phyloP scores from a whole-genome alignment of 306 rosid genomes.

The Cyamopsis tetragonoloba region DNA sequence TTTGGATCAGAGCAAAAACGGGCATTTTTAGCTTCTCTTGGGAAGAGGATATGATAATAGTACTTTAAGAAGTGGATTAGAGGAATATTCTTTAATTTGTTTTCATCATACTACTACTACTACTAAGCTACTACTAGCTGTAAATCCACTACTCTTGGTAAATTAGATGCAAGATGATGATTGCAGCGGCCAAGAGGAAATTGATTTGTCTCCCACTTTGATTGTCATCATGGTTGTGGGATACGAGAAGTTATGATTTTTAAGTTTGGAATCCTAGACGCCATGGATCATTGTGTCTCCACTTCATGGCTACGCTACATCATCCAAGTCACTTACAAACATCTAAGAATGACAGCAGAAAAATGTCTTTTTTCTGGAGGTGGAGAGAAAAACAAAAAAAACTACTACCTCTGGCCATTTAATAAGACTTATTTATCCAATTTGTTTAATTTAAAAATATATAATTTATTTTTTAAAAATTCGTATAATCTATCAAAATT shows the following conservation, averaged over 20 bases:
- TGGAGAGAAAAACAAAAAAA: too few species aligned
- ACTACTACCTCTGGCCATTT: too few species aligned
- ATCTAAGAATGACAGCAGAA: constrained; percentile 5
- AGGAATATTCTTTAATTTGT: background rate
- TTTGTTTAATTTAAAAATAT: too few species aligned
- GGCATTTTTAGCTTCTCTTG: constrained; percentile 2
- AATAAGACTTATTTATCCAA: too few species aligned
- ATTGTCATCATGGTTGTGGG: constrained; percentile 31
- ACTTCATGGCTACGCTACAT: background rate
- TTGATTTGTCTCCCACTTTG: constrained; percentile 48
- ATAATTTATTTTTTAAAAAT: too few species aligned
- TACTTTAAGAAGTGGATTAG: too few species aligned
- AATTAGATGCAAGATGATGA: constrained; percentile 41
- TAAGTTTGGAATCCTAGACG: constrained; percentile 47
- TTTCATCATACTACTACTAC: background rate
- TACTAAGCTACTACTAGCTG: constrained; percentile 15
- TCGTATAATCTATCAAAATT: too few species aligned
- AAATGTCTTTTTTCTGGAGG: too few species aligned
- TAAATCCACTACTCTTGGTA: constrained; percentile 8
- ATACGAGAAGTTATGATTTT: constrained; percentile 39
- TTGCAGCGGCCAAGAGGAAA: constrained; percentile 31
- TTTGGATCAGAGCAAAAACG: constrained; percentile 5
- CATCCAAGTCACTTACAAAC: constrained; percentile 10
- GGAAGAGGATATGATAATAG: background rate
- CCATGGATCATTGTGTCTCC: constrained; percentile 30